Conservation (phyloP, 2,329 filamentous ascomycete species). For the Calonectria pseudoreteaudii region DNA sequence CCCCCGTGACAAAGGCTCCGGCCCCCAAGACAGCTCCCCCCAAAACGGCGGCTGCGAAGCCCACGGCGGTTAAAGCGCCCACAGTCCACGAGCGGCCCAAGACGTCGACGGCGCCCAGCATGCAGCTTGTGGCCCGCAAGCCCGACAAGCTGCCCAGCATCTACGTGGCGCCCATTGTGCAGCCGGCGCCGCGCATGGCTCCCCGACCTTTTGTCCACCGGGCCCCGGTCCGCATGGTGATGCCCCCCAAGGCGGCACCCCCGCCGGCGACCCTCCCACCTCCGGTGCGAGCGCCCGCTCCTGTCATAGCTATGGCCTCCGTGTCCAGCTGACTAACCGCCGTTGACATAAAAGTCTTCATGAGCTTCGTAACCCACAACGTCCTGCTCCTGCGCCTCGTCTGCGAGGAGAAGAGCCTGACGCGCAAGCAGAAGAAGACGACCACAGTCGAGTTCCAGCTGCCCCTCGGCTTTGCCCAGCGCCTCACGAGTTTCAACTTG, state of each 20-base stretch:
- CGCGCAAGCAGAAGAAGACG: neutral
- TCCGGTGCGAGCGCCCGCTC: neutral
- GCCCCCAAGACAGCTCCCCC: neutral
- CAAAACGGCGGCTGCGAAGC: neutral
- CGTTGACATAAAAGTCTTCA: neutral
- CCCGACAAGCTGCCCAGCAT: neutral
- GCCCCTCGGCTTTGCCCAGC: neutral
- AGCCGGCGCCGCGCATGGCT: neutral
- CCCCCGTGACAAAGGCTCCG: neutral
- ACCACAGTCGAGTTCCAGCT: neutral
- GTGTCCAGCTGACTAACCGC: slow-evolving; percentile 2
- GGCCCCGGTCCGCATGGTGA: neutral
- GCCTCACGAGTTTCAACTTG: neutral
- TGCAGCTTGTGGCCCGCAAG: neutral
- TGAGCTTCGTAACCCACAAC: neutral
- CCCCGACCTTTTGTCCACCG: neutral
- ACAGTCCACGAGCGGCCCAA: slow-evolving; percentile 1
- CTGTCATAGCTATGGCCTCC: neutral
- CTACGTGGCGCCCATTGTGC: neutral
- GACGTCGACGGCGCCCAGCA: neutral
- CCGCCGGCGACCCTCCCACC: slow-evolving; percentile 2
- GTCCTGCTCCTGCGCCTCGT: neutral
- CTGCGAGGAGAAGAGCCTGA: slow-evolving; percentile 1
- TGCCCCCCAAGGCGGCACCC: neutral
- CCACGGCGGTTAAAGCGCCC: neutral